Evolutionary conservation across 176 grass and related monocot genomes (phyloP), one percentile per base, ranked within the genome.

Genomic region (Poa annua): DNA sequence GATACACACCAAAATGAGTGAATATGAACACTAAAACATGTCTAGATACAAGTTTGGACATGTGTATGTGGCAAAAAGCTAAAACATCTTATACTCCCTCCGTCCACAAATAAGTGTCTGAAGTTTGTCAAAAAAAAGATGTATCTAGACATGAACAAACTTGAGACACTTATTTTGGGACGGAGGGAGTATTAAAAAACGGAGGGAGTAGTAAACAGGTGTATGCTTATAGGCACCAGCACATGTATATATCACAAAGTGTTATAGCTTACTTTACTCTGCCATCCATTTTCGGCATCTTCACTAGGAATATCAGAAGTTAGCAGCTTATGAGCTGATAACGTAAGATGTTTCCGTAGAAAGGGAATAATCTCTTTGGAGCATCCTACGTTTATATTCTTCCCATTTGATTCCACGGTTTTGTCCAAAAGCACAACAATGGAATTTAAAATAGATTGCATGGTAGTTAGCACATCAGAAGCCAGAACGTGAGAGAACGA

Each of bases 391-490:
- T 84, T 81, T 11, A 82, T 51, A 70, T 76, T 89, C 55, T 86
- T 94, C 70, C 54, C 88, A 92, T 88, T 91, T 88, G 75, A 63
- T 85, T 91, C 92, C 11, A 51, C 57, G 74, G 74, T 87, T 71
- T 85, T 89, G 54, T 92, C 92, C 79, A 89, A 75, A 68, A 97
- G 61, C 45, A 70, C 42, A 36, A 71, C 55, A 83, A 91, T 57
- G n/a, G 92, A 94, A 84, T 77, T 94, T 50, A 97, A 81, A 80
- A 91, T 75, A 64, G 92, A 94, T 89, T 97, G 92, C 82, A 94
- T 90, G 75, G 92, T 92, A 84, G 86, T 86, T 74, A 94, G 68
- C 71, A 92, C 82, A 19, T 94, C 84, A 25, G 78, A 94, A 72
- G 92, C 87, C 55, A 94, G 39, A 69, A 87, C 49, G 66, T 90